Evolutionary conservation across 345 rosid species (phyloP).

Genomic region (Salix caprea): DNA sequence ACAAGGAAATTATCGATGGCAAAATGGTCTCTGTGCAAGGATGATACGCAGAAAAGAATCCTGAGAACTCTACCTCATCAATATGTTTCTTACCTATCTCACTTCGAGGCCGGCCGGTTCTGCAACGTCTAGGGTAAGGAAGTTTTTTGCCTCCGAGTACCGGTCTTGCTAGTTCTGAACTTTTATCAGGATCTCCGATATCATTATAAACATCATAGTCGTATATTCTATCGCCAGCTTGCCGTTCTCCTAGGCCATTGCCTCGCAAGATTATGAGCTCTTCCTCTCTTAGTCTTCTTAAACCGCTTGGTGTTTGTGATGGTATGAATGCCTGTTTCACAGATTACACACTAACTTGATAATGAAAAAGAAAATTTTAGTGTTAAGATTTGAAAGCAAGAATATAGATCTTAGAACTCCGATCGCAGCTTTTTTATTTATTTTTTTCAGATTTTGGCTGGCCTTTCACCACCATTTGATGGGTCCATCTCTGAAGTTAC

Average conservation of each 20-base stretch:
- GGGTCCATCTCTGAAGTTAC: too few species aligned
- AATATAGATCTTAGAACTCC: neutral
- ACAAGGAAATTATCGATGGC: neutral
- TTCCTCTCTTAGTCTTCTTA: constrained; percentile 45
- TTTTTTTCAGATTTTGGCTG: neutral
- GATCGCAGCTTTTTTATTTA: neutral
- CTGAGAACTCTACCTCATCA: neutral
- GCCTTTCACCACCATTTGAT: neutral
- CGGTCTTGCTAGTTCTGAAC: constrained; percentile 20
- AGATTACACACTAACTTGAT: neutral
- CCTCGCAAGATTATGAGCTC: constrained; percentile 59
- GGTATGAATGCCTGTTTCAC: constrained; percentile 50
- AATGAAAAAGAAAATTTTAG: too few species aligned
- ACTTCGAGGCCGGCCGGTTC: constrained; percentile 35
- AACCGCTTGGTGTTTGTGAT: constrained; percentile 54
- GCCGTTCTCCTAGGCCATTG: constrained; percentile 57
- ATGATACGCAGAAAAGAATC: neutral
- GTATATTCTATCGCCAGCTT: constrained; percentile 50
- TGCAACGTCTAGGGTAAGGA: constrained; percentile 54
- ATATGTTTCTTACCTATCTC: constrained; percentile 20
- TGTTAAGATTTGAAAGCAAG: too few species aligned
- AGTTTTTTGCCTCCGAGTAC: constrained; percentile 40
- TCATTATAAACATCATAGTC: constrained; percentile 84
- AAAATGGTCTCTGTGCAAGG: neutral
- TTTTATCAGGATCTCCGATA: constrained; percentile 57